phyloP scores from a whole-genome alignment of 2,329 filamentous ascomycete species.

The Beauveria asiatica region DNA sequence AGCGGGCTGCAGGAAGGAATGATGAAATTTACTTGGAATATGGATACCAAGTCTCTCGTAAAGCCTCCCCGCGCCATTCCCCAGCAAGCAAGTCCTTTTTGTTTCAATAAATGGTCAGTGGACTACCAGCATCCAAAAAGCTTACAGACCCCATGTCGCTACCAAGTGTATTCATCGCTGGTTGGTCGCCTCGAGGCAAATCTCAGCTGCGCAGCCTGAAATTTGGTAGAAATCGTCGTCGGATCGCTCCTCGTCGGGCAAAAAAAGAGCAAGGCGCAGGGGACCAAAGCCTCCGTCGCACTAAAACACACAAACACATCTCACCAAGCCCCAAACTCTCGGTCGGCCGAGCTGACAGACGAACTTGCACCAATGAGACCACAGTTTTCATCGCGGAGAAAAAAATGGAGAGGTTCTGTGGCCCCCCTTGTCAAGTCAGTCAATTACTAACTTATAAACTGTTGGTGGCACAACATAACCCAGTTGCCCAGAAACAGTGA shows the following conservation, averaged over 20 bases:
- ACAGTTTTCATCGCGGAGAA: too few relatives aligned
- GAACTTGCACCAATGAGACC: too few relatives aligned
- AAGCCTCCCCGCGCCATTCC: not conserved
- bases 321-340: not conserved
- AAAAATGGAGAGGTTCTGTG: too few relatives aligned
- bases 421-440: too few relatives aligned
- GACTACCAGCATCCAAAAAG: not conserved
- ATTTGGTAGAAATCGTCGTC: not conserved
- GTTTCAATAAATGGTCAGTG: not conserved
- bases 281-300: not conserved
- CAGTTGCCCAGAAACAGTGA: too few relatives aligned
- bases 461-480: too few relatives aligned
- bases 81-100: not conserved
- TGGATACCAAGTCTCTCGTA: too few relatives aligned
- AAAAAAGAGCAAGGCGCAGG: not conserved
- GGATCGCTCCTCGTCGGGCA: not conserved
- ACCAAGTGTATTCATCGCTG: not conserved
- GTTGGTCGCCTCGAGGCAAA: constrained; percentile 1
- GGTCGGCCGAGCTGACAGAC: not conserved
- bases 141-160: not conserved
- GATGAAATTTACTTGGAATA: too few relatives aligned
- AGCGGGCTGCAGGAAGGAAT: not conserved
- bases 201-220: constrained; percentile 4
- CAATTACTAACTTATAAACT: too few relatives aligned
- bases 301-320: too few relatives aligned